Conservation (phyloP, 805 yeast species). For the Pichia cabralensis region DNA sequence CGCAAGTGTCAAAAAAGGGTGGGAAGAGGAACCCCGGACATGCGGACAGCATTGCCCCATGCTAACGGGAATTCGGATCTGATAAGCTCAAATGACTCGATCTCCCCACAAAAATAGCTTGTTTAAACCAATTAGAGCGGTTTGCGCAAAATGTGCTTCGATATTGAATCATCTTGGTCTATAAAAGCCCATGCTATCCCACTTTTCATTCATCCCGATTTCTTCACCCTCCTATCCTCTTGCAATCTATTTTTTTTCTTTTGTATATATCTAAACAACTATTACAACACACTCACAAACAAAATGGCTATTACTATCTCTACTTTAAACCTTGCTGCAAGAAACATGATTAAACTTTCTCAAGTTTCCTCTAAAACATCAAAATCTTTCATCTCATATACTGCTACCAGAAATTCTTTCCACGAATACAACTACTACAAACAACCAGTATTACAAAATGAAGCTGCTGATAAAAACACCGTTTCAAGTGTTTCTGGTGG, state of each 20-base stretch:
- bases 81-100: too few relatives aligned
- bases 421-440: conserved; percentile 18
- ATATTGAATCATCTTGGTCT: too few relatives aligned
- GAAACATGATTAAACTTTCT: conserved; percentile 14
- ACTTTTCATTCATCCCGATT: too few relatives aligned
- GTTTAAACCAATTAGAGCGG: too few relatives aligned
- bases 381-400: conserved; percentile 20
- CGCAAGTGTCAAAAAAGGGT: too few relatives aligned
- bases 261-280: neutral
- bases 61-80: too few relatives aligned
- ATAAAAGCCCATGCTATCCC: too few relatives aligned
- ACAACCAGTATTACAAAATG: conserved; percentile 12
- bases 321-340: conserved; percentile 21
- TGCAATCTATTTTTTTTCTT: neutral
- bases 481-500: conserved; percentile 27
- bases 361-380: conserved; percentile 6
- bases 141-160: too few relatives aligned
- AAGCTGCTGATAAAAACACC: conserved; percentile 9
- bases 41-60: too few relatives aligned
- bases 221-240: neutral
- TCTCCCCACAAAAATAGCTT: too few relatives aligned
- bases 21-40: too few relatives aligned
- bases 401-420: conserved; percentile 15
- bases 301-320: conserved; percentile 21
- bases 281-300: neutral